Evolutionary conservation across 1,284 basidiomycete species (phyloP), one percentile per base, ranked within the genome.

Genomic region (Ustilago shanxiensis): DNA sequence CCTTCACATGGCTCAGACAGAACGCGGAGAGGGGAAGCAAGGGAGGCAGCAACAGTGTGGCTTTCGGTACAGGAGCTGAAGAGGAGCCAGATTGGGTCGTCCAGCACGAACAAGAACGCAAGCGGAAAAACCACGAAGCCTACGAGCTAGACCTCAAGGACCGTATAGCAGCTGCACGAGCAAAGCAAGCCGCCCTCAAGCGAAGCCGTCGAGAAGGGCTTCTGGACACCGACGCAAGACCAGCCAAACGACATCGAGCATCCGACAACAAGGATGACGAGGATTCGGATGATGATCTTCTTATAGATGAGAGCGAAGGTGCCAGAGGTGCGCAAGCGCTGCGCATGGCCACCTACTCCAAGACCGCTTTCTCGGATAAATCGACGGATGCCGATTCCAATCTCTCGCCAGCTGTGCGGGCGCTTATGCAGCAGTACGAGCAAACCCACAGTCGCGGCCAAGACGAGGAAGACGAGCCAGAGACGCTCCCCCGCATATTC

Each of bases 391-490:
- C 37, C 9, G 58, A 70, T 54, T 71, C 60, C 16, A 71, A 69
- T 13, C 88, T 95, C 4, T 92, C 92, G 1, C 91, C 92, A 1
- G 93, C 91, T 31, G 91, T 95, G 3, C 90, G 91, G 28, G 93
- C 91, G 0, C 88, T 97, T 22, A 93, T 97, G 91, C 89, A 89
- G 57, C 65, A 75, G 86, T 79, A 81, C 75, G 53, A 86, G 87
- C 49, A 60, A 35, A 51, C 57, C 41, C 60, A 68, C 28, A 47
- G 44, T 24, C 26, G 77, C 74, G 61, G 29, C 5, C 49, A 87
- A 7, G 77, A 75, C 20, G 66, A 75, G 31, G 66, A 78, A 18
- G 72, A 72, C 14, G 69, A 77, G 41, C 57, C 80, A 88, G 89
- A 79, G 44, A 81, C 79, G 11, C 71, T 63, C 18, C 85, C 83